phyloP scores from a whole-genome alignment of 1,139 yeast species.

The Debaryomyces subglobosus region DNA sequence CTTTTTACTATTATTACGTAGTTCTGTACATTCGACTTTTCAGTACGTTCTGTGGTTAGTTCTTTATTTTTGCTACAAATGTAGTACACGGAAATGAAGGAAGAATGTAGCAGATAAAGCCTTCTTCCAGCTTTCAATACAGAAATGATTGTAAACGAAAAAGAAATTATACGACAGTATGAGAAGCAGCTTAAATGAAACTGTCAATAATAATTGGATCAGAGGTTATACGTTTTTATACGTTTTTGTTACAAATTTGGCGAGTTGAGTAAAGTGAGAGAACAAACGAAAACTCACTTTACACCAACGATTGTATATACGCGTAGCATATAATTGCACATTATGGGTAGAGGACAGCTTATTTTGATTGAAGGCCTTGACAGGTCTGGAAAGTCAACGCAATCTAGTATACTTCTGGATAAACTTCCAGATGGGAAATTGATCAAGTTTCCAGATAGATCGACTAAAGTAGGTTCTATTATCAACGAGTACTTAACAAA shows the following conservation, averaged over 20 bases:
- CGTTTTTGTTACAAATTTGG: background rate
- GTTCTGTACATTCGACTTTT: background rate
- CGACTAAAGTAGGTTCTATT: constrained; percentile 77
- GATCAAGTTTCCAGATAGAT: constrained; percentile 83
- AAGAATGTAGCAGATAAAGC: background rate
- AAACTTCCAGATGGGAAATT: constrained; percentile 48
- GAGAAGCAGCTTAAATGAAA: background rate
- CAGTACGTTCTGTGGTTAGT: background rate
- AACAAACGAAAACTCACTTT: background rate
- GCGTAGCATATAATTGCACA: background rate
- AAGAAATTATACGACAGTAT: background rate
- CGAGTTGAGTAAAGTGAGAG: background rate
- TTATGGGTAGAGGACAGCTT: constrained; percentile 62
- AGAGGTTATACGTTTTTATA: background rate
- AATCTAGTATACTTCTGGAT: constrained; percentile 54
- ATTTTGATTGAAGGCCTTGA: constrained; percentile 92
- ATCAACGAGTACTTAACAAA: constrained; percentile 75
- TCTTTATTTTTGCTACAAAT: background rate
- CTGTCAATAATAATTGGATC: background rate
- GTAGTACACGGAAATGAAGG: background rate
- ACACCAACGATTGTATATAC: background rate
- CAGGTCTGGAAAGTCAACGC: constrained; percentile 94
- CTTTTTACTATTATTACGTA: background rate
- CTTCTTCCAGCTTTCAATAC: background rate
- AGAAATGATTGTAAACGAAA: background rate